A percentile compares a stretch with the other conserved stretches of the same genome.
Conservation (phyloP, 176 grass and related monocot species). For the Zizania latifolia region DNA sequence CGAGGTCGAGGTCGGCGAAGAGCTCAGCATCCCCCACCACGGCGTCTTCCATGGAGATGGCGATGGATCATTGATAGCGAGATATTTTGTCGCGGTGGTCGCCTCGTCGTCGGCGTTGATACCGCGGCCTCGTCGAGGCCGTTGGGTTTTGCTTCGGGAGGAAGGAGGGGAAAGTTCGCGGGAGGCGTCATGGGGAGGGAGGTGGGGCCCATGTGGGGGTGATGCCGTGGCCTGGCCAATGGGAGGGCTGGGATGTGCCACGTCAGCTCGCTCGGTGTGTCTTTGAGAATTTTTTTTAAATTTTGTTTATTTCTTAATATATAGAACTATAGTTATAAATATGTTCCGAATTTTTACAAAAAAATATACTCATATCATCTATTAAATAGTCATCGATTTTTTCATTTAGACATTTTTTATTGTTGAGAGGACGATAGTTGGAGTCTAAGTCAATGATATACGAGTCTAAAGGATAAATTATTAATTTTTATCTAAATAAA, state of each 20-base stretch:
- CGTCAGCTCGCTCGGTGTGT: background rate
- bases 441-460: no score
- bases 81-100: background rate
- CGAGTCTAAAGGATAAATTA: no score
- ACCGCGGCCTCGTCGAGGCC: background rate
- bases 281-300: no score
- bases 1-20: constrained; percentile 49
- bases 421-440: no score
- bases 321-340: no score
- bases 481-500: no score
- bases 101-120: background rate
- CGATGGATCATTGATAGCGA: background rate
- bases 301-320: no score
- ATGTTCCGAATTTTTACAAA: no score
- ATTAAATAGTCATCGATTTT: no score
- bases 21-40: background rate
- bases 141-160: constrained; percentile 11
- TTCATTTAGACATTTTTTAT: no score
- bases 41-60: constrained; percentile 35
- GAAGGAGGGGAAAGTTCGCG: constrained; percentile 37
- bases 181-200: background rate
- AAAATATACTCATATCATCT: no score
- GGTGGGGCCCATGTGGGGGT: constrained; percentile 17
- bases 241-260: background rate
- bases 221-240: constrained; percentile 51